Base-by-base conservation (phyloP, 352 stramenopile genomes). In the Globisporangium paroecandrum region DNA sequence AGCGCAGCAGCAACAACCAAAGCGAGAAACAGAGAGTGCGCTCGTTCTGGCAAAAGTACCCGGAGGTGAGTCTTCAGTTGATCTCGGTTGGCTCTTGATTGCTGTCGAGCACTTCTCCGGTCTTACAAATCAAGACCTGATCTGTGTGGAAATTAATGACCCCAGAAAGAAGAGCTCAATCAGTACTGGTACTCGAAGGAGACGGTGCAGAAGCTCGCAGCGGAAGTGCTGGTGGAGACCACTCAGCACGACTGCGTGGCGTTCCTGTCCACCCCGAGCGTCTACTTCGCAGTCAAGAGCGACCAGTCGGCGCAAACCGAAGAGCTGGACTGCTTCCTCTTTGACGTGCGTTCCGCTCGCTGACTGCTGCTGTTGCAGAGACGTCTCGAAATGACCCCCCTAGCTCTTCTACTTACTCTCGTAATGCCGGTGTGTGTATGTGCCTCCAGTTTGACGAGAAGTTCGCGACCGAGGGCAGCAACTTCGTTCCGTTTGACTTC, bases 121-220 rank as follows among this genome's bases (percentile, higher is more conserved):
- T 43, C 36, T 43, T 36, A 5, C 29, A 25, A 58, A 22, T 6
- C 25, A 29, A 58, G 24, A 55, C 6, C 57, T 36, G n/a, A 13
- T 63, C 12, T 27, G 24, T 32, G 34, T 43, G 36, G 27, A 32
- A 32, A 32, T 13, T 8, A 43, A 43, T 43, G 36, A 43, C 36
- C 15, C 36, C 78, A 98, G 83, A 97, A 98, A 75, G 86, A 87
- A 70, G 83, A 98, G 70, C 75, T 98, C n/a, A 98, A 98, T 75
- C 95, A 98, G 73, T 98, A 98, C 69, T 98, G 94, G 94, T 98
- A 98, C 70, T 98, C 90, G 1, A 70, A 78, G 5, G 68, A 81
- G 7, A 98, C 94, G 0, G 94, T 98, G 24, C 76, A 97, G 24
- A 79, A 75, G 22, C 66, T 93, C n/a, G 83, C 83, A 0, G 68